Evolutionary conservation across 768 basidiomycete species (phyloP), one percentile per base, ranked within the genome.

Genomic region (Leucogyrophana mollusca): DNA sequence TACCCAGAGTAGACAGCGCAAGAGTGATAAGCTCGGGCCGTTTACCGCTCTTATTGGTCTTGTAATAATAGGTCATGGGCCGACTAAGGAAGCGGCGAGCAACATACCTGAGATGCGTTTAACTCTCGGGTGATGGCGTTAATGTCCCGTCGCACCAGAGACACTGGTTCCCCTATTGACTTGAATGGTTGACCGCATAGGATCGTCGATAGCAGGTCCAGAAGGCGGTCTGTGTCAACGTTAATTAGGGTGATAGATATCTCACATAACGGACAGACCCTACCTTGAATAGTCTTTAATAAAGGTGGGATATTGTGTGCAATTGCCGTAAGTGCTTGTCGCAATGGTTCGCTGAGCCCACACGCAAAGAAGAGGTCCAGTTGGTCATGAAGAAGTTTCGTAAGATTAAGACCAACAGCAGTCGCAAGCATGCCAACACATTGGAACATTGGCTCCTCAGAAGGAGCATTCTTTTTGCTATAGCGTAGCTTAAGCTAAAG

Each of bases 291-390:
- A 0, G 88, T 90, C 63, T 84, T 88, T 43, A 97, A 70, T 5
- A 99, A 70, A 0, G 96, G 94, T 3, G 90, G 90, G 16, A 99
- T 98, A 57, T 87, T 80, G 49, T 80, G 78, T 0, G 90, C 87
- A 45, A 97, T 92, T 20, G 85, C 87, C 10, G 82, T 79, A 8
- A 99, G 74, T 0, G 95, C 92, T 56, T 87, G 80, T 23, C 85
- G 80, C 32, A 99, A 73, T 10, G 94, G 84, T 52, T 94, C 93
- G 59, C 90, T 94, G 51, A 99, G 68, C 3, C 94, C 95, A 60
- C 88, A 95, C 0, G 85, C 87, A 60, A 98, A 89, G 90, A 99
- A 98, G 34, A 96, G 73, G 63, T 98, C 94, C 24, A 99, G 80
- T 55, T 97, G 89, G 59, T 98, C 96, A 65, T 97, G 96, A 47